Evolutionary conservation across 1,284 basidiomycete genomes (phyloP), one percentile per base, ranked within the genome.

Genomic region (Puccinia polysora): DNA sequence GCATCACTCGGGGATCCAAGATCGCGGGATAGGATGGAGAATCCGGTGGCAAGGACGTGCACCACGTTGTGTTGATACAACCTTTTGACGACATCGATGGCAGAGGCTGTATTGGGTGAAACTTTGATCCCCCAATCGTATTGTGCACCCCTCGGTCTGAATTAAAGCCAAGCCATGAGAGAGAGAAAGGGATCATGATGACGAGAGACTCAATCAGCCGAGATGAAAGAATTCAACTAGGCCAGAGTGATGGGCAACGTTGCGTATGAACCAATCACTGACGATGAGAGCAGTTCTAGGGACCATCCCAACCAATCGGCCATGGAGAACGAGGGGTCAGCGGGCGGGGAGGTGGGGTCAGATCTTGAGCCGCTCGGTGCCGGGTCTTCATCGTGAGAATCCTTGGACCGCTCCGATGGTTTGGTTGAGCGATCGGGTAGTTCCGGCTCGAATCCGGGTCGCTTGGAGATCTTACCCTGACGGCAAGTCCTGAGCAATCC

Each of bases 141-240:
- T 58, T 68, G 65, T 7, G 58, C 30, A 5, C 65, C 65, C 34
- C 65, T 50, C 2, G 65, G 34, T 14, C 65, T 68, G n/a, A 30
- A n/a, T 14, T 10, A 18, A 36, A 49, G n/a, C 4, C 23, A 14
- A 18, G 28, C 15, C 28, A 28, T 10, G 7, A 49, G 12, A 32
- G 25, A 64, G 49, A 43, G 36, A 20, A 5, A 62, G n/a, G 47
- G 5, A 49, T 49, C 47, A 49, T 49, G 47, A 23, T 49, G 23
- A n/a, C 47, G 23, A 23, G 3, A 23, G 18, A 18, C 47, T n/a
- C 10, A 18, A 49, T 49, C 47, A 2, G 47, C 47, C 5, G 28
- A 5, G n/a, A n/a, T n/a, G n/a, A 43, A 15, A 36, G 2, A 2
- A 59, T 36, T 60, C 20, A 20, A 36, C 25, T 43, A 2, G 14